These are phyloP conservation scores for Russula lepida DNA, from an alignment of 768 basidiomycete species.

Conservation along the genomic window DNA sequence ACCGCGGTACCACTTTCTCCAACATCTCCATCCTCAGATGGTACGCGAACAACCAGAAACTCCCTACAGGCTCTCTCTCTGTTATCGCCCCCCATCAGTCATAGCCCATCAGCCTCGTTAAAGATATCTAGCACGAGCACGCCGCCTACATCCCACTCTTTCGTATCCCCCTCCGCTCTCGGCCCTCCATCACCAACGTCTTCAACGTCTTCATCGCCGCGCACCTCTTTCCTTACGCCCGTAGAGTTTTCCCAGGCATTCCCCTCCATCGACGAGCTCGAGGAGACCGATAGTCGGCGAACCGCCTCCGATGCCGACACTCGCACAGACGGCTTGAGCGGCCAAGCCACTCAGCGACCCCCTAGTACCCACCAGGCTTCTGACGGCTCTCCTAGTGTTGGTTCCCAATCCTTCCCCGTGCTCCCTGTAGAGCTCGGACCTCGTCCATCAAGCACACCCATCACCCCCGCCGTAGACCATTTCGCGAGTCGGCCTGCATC, in stretches of 20 bases:
- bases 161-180: slow-evolving; percentile 62
- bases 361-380: slow-evolving; percentile 25
- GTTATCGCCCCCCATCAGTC: slow-evolving; percentile 22
- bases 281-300: slow-evolving; percentile 43
- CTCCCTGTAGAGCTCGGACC: slow-evolving; percentile 40
- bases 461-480: slow-evolving; percentile 46
- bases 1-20: slow-evolving; percentile 30
- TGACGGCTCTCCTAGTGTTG: slow-evolving; percentile 11
- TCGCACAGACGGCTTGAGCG: slow-evolving; percentile 25
- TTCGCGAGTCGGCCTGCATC: slow-evolving; percentile 60
- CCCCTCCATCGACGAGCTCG: slow-evolving; percentile 69
- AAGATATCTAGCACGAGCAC: slow-evolving; percentile 20
- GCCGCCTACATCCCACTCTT: slow-evolving; percentile 37
- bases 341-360: slow-evolving; percentile 1
- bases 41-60: slow-evolving; percentile 20
- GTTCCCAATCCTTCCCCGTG: slow-evolving; percentile 32
- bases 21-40: slow-evolving; percentile 25
- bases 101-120: slow-evolving; percentile 24
- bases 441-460: slow-evolving; percentile 64
- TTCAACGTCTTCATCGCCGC: slow-evolving; percentile 58
- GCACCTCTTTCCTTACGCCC: slow-evolving; percentile 33
- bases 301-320: slow-evolving; percentile 43
- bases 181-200: slow-evolving; percentile 73
- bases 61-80: slow-evolving; percentile 18
- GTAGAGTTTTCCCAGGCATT: slow-evolving; percentile 59